phyloP scores from a whole-genome alignment of 1,284 basidiomycete species.

The Porogramme epimiltina region DNA sequence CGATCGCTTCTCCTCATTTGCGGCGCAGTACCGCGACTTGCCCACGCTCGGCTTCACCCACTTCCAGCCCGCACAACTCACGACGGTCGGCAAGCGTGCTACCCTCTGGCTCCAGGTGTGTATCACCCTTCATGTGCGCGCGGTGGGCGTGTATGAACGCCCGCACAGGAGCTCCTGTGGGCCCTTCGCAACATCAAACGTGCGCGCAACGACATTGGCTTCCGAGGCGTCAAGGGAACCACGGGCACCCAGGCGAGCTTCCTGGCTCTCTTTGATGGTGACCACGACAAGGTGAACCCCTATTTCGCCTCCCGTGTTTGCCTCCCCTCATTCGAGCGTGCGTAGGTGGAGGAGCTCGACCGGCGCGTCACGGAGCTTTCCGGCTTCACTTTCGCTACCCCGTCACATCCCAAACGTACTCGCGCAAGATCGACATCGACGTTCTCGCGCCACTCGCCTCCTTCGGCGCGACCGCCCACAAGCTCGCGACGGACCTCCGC shows the following conservation, averaged over 20 bases:
- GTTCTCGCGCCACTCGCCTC: constrained; percentile 89
- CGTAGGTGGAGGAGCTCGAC: constrained; percentile 89
- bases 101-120: constrained; percentile 98
- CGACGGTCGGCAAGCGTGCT: constrained; percentile 98
- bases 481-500: constrained; percentile 95
- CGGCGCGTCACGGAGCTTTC: constrained; percentile 86
- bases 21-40: constrained; percentile 71
- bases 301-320: not conserved
- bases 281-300: constrained; percentile 79
- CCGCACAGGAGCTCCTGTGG: constrained; percentile 85
- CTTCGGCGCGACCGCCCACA: constrained; percentile 95
- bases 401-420: constrained; percentile 98
- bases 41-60: constrained; percentile 98
- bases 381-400: constrained; percentile 96
- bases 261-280: constrained; percentile 91
- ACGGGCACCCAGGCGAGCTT: constrained; percentile 99
- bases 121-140: constrained; percentile 11
- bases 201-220: constrained; percentile 92
- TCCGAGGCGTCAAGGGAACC: constrained; percentile 98
- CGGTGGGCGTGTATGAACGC: not conserved
- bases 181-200: constrained; percentile 93
- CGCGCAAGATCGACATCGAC: constrained; percentile 96
- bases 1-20: constrained; percentile 83
- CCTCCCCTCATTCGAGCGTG: not conserved
- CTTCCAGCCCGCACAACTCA: constrained; percentile 98